A percentile compares a stretch with the other conserved stretches of the same genome.
Evolutionary conservation across 768 basidiomycete species (phyloP).

Genomic region (Ephemerocybe angulata): DNA sequence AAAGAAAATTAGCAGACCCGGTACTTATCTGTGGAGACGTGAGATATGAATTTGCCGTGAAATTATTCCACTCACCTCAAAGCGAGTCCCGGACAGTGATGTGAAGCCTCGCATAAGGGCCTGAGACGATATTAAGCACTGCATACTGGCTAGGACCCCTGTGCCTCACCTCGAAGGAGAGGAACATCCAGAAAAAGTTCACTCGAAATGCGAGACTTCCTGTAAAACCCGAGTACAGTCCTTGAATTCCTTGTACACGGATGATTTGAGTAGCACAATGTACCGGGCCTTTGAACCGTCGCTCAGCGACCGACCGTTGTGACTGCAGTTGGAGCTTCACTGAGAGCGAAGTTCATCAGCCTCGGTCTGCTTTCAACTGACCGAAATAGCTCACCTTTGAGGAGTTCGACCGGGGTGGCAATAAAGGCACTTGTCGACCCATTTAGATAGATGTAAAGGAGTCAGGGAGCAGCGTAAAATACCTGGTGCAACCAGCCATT

Average conservation of each 20-base stretch:
- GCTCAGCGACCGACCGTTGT: conserved; percentile 45
- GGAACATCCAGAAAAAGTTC: conserved; percentile 80
- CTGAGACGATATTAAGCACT: conserved; percentile 30
- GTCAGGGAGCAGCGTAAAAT: conserved; percentile 7
- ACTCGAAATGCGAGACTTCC: conserved; percentile 70
- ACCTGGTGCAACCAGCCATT: conserved; percentile 70
- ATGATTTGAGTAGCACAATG: conserved; percentile 66
- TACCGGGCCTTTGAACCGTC: conserved; percentile 62
- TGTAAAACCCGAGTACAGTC: conserved; percentile 74
- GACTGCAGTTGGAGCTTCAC: conserved; percentile 69
- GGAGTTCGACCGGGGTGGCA: conserved; percentile 73
- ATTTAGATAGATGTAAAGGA: not conserved
- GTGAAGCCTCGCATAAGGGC: conserved; percentile 59
- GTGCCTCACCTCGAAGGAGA: conserved; percentile 54
- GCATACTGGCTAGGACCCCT: conserved; percentile 6
- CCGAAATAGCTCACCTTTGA: conserved; percentile 51
- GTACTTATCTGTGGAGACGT: conserved; percentile 48
- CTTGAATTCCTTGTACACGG: conserved; percentile 54
- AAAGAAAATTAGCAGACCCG: conserved; percentile 58
- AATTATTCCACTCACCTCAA: conserved; percentile 42
- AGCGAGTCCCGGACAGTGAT: conserved; percentile 52
- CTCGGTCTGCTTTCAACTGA: conserved; percentile 44
- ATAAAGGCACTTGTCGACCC: conserved; percentile 48
- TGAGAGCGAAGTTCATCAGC: conserved; percentile 31
- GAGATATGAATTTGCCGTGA: not conserved